phyloP scores from a whole-genome alignment of 768 basidiomycete species.

The Lyophyllum atratum region DNA sequence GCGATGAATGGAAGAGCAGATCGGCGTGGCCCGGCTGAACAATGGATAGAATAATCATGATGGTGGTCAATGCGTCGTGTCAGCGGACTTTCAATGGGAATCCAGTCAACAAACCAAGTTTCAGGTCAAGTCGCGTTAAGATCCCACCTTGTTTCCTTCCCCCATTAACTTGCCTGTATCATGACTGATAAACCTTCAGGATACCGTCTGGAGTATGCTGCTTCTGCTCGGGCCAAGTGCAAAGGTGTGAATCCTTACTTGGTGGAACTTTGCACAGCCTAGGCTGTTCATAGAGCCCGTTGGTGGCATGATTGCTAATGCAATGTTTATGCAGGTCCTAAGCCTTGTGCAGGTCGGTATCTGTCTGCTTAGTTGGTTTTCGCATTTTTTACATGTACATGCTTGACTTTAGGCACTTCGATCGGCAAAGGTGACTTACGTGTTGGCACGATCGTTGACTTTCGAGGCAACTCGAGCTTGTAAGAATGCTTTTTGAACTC shows the following conservation, averaged over 20 bases:
- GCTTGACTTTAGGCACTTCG: conserved; percentile 51
- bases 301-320: conserved; percentile 20
- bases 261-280: conserved; percentile 6
- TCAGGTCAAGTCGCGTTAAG: conserved; percentile 35
- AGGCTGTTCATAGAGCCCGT: conserved; percentile 24
- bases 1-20: neutral
- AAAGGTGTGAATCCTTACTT: conserved; percentile 54
- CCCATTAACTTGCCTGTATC: conserved; percentile 16
- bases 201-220: conserved; percentile 80
- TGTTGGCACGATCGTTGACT: conserved; percentile 73
- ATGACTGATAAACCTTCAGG: conserved; percentile 59
- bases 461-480: conserved; percentile 71
- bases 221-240: conserved; percentile 70
- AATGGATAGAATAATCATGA: conserved; percentile 11
- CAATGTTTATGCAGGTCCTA: conserved; percentile 55
- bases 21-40: neutral
- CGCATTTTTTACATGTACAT: conserved; percentile 15
- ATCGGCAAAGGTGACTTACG: conserved; percentile 76
- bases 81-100: conserved; percentile 48
- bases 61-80: conserved; percentile 46
- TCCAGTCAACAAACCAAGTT: conserved; percentile 28
- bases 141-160: conserved; percentile 21
- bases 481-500: conserved; percentile 32
- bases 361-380: neutral
- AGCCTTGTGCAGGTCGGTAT: conserved; percentile 68